Evolutionary conservation across 2,329 filamentous ascomycete species (phyloP).

Genomic region (Mycosphaerelloides madeirae): DNA sequence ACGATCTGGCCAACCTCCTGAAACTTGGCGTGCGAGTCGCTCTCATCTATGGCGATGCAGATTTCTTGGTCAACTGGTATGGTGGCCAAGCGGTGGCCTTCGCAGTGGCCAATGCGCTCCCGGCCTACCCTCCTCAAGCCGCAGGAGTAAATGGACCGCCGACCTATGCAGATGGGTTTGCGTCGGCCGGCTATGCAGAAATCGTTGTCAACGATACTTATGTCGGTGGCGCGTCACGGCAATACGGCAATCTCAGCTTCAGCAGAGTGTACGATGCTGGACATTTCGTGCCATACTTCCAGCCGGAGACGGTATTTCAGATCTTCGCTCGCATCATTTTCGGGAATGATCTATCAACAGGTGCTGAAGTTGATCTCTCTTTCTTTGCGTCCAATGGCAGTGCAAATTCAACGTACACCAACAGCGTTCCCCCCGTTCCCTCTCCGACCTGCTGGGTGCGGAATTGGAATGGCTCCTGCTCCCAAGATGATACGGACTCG

Average conservation of each 20-base stretch:
- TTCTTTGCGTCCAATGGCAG: constrained; percentile 50
- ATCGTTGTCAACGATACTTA: constrained; percentile 65
- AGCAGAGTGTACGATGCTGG: constrained; percentile 50
- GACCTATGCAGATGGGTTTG: constrained; percentile 54
- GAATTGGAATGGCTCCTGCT: constrained; percentile 49
- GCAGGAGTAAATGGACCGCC: constrained; percentile 9
- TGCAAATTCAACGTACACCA: constrained; percentile 53
- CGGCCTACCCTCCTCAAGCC: constrained; percentile 12
- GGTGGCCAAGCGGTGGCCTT: constrained; percentile 41
- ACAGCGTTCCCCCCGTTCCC: constrained; percentile 40
- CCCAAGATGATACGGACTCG: constrained; percentile 45
- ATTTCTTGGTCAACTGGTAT: constrained; percentile 56
- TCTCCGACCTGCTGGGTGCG: constrained; percentile 59
- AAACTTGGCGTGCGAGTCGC: constrained; percentile 53
- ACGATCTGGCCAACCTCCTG: constrained; percentile 41
- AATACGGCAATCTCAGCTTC: constrained; percentile 64
- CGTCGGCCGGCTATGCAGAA: constrained; percentile 64
- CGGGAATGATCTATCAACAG: constrained; percentile 47
- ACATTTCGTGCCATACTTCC: constrained; percentile 49
- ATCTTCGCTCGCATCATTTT: constrained; percentile 51
- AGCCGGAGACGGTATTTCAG: constrained; percentile 50
- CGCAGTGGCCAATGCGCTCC: constrained; percentile 20
- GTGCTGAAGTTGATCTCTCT: constrained; percentile 44
- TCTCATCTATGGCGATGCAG: constrained; percentile 60
- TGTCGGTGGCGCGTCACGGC: constrained; percentile 67